A percentile compares a stretch with the other conserved stretches of the same genome.
phyloP scores from a whole-genome alignment of 2,329 filamentous ascomycete genomes.

The Ampelomyces quisqualis region DNA sequence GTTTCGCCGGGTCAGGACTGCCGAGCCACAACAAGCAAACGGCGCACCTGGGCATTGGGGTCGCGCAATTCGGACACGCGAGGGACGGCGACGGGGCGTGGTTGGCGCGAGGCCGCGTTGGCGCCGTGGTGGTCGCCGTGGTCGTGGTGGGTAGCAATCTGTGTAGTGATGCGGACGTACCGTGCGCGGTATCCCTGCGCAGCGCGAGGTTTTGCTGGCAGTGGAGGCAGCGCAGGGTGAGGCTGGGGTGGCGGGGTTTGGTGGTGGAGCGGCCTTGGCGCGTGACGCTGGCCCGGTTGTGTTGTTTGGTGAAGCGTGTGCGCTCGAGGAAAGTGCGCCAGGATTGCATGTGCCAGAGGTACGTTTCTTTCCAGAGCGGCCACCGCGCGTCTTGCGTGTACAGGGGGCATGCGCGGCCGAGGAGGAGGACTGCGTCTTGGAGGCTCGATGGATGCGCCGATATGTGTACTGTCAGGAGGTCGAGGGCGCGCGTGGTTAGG shows the following conservation, averaged over 20 bases:
- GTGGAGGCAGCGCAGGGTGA: conserved; percentile 74
- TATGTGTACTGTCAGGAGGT: conserved; percentile 74
- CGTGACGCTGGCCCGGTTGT: conserved; percentile 66
- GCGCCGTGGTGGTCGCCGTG: conserved; percentile 10
- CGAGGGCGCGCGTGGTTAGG: conserved; percentile 69
- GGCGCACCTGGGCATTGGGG: conserved; percentile 63
- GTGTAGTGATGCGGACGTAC: conserved; percentile 7
- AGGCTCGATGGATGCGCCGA: conserved; percentile 69
- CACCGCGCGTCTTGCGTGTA: conserved; percentile 78
- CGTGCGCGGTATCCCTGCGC: conserved; percentile 25
- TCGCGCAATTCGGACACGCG: conserved; percentile 61
- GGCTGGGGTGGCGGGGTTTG: conserved; percentile 63
- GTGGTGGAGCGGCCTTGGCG: conserved; percentile 64
- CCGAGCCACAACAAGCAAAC: conserved; percentile 64
- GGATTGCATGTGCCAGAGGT: conserved; percentile 69
- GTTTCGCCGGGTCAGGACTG: conserved; percentile 55
- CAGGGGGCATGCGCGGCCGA: conserved; percentile 70
- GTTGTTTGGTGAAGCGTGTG: conserved; percentile 75
- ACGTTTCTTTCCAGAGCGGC: conserved; percentile 73
- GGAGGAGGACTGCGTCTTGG: conserved; percentile 74
- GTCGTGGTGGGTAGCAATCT: conserved; percentile 24
- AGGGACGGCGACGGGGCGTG: conserved; percentile 47
- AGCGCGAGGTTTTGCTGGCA: conserved; percentile 61
- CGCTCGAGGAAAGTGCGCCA: conserved; percentile 71
- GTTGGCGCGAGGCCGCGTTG: conserved; percentile 8